Evolutionary conservation across 2,329 filamentous ascomycete species (phyloP), one percentile per base, ranked within the genome.

Genomic region (Aspergillus udagawae): DNA sequence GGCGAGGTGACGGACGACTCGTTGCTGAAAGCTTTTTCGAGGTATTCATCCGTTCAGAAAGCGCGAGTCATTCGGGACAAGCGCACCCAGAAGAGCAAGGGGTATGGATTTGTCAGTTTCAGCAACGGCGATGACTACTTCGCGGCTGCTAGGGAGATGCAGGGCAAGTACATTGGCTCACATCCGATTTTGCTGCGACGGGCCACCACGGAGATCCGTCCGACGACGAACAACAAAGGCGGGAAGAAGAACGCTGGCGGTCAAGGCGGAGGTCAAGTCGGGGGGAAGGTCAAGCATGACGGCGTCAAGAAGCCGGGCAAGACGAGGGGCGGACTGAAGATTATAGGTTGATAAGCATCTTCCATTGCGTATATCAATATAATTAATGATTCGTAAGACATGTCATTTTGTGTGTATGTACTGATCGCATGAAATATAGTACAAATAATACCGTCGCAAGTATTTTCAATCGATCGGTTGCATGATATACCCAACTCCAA

Each of bases 81-180:
- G 80, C 87, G 92, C 58, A 96, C 93, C 0, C 94, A 90, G 55
- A 99, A 99, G 78, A 95, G 90, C 69, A 96, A 94, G 73, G 94
- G 93, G 0, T 99, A 91, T 71, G 94, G 94, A 2, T 99, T 99
- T 70, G 92, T 99, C 55, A 94, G 91, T 75, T 97, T 99, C 77
- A 89, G 87, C 67, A 90, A 97, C 70, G 90, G 92, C 29, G 94
- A 99, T 73, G 92, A 97, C 70, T 97, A 95, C 73, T 97, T 99
- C 80, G 86, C 91, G 68, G 93, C 94, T 1, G 93, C 92, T 67
- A 92, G 94, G 77, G 93, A 97, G 78, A 97, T 97, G 94, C 90
- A 97, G 69, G 92, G 92, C 66, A 97, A 99, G 78, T 99, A 99
- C 76, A 97, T 99, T 71, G 93, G 96, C 68, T 97, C 92, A 73